phyloP scores from a whole-genome alignment of 2,329 filamentous ascomycete species.

The Pseudogymnoascus sp. region DNA sequence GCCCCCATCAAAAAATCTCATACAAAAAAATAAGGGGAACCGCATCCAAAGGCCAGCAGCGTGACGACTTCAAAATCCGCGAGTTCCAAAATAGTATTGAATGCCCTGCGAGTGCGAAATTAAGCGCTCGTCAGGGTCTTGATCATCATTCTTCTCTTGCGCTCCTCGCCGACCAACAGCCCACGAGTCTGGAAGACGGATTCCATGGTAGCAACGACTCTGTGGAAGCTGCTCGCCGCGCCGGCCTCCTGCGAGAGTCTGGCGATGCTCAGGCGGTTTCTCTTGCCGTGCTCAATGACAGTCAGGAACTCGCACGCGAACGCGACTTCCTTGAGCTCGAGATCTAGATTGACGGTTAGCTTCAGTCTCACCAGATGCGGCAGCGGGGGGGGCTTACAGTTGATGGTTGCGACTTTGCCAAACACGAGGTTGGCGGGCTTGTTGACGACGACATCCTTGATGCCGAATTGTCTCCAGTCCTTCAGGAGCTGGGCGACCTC shows the following conservation, averaged over 20 bases:
- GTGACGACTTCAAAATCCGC: conserved; percentile 4
- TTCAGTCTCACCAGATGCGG: not conserved
- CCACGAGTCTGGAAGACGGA: conserved; percentile 56
- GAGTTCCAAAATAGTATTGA: not conserved
- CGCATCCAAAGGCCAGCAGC: not conserved
- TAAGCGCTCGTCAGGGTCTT: conserved; percentile 42
- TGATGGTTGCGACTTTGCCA: conserved; percentile 65
- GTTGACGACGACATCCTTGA: conserved; percentile 70
- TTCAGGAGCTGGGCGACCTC: conserved; percentile 68
- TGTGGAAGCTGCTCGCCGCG: conserved; percentile 83
- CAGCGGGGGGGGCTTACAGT: conserved; percentile 54
- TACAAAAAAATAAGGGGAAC: not conserved
- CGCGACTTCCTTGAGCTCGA: conserved; percentile 77
- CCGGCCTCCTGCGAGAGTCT: conserved; percentile 85
- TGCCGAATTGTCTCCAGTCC: conserved; percentile 76
- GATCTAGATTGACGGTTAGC: conserved; percentile 42
- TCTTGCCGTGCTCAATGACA: conserved; percentile 76
- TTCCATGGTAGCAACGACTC: conserved; percentile 69
- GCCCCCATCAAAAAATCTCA: not conserved
- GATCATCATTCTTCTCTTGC: conserved; percentile 65
- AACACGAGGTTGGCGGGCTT: conserved; percentile 73
- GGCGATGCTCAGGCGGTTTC: conserved; percentile 67
- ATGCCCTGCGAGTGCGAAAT: not conserved
- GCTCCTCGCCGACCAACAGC: conserved; percentile 60
- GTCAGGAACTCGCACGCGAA: conserved; percentile 85